Percentiles rank a stretch among this genome's conserved stretches.
These are phyloP conservation scores for Wickerhamiella nectarea DNA, from an alignment of 805 yeast genomes.

Conservation along the genomic window DNA sequence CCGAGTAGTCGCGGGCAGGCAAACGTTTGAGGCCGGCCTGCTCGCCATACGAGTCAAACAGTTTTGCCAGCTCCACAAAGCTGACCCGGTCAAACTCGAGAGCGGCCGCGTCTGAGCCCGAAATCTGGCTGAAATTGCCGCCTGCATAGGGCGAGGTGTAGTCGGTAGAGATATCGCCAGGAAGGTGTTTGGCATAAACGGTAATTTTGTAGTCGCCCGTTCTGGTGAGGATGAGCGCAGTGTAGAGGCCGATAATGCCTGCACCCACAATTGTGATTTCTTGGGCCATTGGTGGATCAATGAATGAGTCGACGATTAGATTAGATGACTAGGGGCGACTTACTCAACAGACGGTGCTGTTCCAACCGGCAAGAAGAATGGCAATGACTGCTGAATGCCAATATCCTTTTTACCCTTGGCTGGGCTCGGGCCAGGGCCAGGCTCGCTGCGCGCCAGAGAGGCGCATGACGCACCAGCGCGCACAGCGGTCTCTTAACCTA, in stretches of 20 bases:
- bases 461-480: background rate
- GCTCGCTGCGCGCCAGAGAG: background rate
- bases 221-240: conserved; percentile 37
- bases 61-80: conserved; percentile 33
- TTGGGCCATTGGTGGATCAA: background rate
- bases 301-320: no score
- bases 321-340: no score
- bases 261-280: conserved; percentile 32
- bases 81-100: conserved; percentile 43
- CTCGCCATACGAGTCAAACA: conserved; percentile 39
- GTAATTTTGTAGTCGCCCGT: conserved; percentile 33
- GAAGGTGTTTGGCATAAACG: conserved; percentile 51
- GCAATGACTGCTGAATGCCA: no score
- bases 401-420: no score
- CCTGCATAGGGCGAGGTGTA: conserved; percentile 80
- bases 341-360: no score
- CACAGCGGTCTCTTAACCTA: no score
- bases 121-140: conserved; percentile 46
- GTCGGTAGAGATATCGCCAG: conserved; percentile 63
- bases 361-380: no score
- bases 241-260: conserved; percentile 57
- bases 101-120: conserved; percentile 42
- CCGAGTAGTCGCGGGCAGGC: conserved; percentile 52
- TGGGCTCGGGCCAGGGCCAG: no score
- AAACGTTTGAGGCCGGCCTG: conserved; percentile 40